Evolutionary conservation across 2,329 filamentous ascomycete species (phyloP), one percentile per base, ranked within the genome.

Genomic region (Tolypocladium ophioglossoides): DNA sequence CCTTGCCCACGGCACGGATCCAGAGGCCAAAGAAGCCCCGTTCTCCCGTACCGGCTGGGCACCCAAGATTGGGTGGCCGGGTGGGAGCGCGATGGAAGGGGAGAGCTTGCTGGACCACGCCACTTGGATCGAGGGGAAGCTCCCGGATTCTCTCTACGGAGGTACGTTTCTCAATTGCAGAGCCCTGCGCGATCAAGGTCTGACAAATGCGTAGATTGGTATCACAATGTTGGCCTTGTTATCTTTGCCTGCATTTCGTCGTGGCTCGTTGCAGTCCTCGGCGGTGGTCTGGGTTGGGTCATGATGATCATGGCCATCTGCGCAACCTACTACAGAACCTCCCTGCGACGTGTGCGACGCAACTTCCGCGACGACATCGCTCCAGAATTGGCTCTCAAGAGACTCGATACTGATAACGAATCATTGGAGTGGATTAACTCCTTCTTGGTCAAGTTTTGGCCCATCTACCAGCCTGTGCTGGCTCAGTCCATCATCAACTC

Each of bases 401-500:
- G 81, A 64, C 76, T 99, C 53, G 94, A 97, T 63, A 94, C 85
- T 10, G 94, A 99, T 62, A 84, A 84, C 30, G 94, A 99, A 72
- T 94, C 88, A 54, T 77, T 99, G 50, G 94, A 99, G 70, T 99
- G 94, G 94, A 97, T 99, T 70, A 99, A 99, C 77, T 95, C 90
- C 63, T 99, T 99, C 74, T 70, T 99, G 63, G 84, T 95, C 73
- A 99, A 99, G 70, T 99, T 99, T 74, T 99, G 94, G 94, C 94
- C 94, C 58, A 99, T 99, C 65, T 97, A 96, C 68, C 90, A 94
- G 54, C 94, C 94, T 1, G 89, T 97, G 11, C 81, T 99, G 14
- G 92, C 91, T 57, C 84, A 94, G 62, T 95, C 90, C 24, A 87
- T 99, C 63, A 88, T 97, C 71, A 90, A 85, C 68, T 91, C 91